These are phyloP conservation scores for Blastobotrys apis DNA, from an alignment of 1,139 yeast genomes.

Conservation along the genomic window DNA sequence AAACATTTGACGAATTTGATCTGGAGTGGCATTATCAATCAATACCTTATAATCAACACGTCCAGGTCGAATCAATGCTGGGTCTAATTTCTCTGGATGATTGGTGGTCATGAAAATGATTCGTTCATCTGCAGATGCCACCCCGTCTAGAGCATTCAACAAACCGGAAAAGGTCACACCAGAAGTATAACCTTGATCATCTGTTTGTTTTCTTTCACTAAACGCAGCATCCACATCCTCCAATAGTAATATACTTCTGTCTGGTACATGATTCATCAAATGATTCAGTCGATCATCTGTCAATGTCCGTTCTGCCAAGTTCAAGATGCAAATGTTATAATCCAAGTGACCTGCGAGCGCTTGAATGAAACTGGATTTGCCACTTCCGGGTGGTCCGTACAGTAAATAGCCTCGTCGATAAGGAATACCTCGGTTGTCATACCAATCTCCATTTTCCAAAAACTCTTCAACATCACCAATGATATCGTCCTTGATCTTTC, in stretches of 20 bases:
- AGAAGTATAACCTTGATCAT: slow-evolving; percentile 62
- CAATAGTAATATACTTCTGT: slow-evolving; percentile 71
- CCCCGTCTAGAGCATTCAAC: slow-evolving; percentile 92
- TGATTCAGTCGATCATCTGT: slow-evolving; percentile 94
- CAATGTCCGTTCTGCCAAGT: slow-evolving; percentile 81
- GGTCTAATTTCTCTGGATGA: slow-evolving; percentile 89
- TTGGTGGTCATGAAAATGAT: slow-evolving; percentile 97
- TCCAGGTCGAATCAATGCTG: slow-evolving; percentile 78
- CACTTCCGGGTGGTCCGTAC: slow-evolving; percentile 98
- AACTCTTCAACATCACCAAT: slow-evolving; percentile 76
- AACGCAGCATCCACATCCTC: slow-evolving; percentile 98
- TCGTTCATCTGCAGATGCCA: slow-evolving; percentile 97
- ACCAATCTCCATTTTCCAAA: slow-evolving; percentile 79
- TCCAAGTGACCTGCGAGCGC: slow-evolving; percentile 96
- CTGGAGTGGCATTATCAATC: slow-evolving; percentile 78
- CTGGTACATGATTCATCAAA: slow-evolving; percentile 93
- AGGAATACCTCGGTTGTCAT: slow-evolving; percentile 92
- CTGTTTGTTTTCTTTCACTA: slow-evolving; percentile 69
- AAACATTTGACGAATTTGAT: slow-evolving; percentile 81
- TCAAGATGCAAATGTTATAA: slow-evolving; percentile 89
- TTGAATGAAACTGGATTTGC: slow-evolving; percentile 92
- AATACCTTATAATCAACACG: slow-evolving; percentile 81
- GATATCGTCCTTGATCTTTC: slow-evolving; percentile 62
- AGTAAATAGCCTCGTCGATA: slow-evolving; percentile 90
- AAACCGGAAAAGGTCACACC: slow-evolving; percentile 96